Base-by-base conservation (phyloP, 1,284 basidiomycete genomes). In the Apiotrichum domesticum region DNA sequence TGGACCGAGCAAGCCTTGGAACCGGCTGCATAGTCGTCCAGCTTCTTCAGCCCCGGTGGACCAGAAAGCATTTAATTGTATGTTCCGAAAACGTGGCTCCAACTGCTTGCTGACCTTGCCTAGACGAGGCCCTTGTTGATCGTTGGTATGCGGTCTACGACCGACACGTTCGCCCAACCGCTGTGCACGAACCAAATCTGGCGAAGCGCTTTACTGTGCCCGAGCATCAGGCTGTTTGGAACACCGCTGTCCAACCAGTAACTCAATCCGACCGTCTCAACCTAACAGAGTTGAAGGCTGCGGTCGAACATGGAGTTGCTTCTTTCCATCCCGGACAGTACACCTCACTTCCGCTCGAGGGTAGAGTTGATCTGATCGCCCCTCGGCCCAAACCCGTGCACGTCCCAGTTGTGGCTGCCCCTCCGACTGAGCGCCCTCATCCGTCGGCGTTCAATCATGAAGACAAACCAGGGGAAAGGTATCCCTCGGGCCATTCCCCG, bases 141-240 rank as follows among this genome's bases (percentile, higher is more conserved):
- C 84, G 86, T 42, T 98, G 94, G 94, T 95, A 85, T 75, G 82
- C 84, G 50, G 85, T 94, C 14, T 98, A 95, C 69, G 91, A 96
- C 76, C 83, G 79, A 43, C 83, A 94, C 73, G 90, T 90, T 71
- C 88, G 90, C 43, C 73, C 76, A 10, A 69, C 75, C 3, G 66
- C 69, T 32, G 74, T 70, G 3, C 67, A 69, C 37, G 67, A 69
- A 3, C 71, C 78, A 13, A 76, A 78, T 47, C 53, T 71, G n/a
- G 67, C 63, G 43, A 69, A 61, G 62, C 69, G 82, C 13, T 92
- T 92, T 71, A 82, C 85, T 54, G 82, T 86, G 15, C 82, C 81
- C 60, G 82, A 82, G 51, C 89, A 88, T 71, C 75, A 83, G 41
- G 82, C 90, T 11, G 85, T 82, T 4, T 93, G 89, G 88, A 84